phyloP scores from a whole-genome alignment of 148 eudicot species.

The Cornus suecica region DNA sequence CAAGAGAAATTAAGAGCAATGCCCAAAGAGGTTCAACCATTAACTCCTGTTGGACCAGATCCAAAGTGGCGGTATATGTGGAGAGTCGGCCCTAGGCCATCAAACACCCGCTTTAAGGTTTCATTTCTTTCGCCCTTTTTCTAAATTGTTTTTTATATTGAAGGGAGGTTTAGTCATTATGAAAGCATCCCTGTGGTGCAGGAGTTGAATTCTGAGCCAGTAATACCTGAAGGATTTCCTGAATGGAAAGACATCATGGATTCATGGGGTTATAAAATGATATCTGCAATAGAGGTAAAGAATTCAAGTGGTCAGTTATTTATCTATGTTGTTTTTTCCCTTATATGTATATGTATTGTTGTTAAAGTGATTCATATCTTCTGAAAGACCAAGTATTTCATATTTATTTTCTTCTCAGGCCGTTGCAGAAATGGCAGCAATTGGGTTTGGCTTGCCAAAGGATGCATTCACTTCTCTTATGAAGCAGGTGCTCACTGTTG shows the following conservation, averaged over 20 bases:
- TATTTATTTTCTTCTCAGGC: constrained; percentile 36
- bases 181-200: constrained; percentile 14
- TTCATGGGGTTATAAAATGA: constrained; percentile 90
- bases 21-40: constrained; percentile 62
- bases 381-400: neutral
- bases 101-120: constrained; percentile 71
- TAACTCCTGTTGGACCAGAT: constrained; percentile 85
- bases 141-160: too few relatives aligned
- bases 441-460: constrained; percentile 80
- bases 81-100: constrained; percentile 93
- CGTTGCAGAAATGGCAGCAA: constrained; percentile 98
- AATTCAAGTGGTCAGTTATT: constrained; percentile 9
- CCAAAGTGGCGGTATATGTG: constrained; percentile 99
- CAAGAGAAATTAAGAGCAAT: constrained; percentile 59
- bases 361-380: neutral
- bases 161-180: too few relatives aligned
- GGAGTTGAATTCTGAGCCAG: constrained; percentile 77
- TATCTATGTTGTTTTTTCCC: neutral
- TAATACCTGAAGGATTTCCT: constrained; percentile 43
- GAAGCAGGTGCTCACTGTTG: constrained; percentile 54
- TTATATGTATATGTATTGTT: too few relatives aligned
- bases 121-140: neutral
- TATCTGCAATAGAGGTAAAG: constrained; percentile 71
- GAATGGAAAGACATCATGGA: constrained; percentile 98
- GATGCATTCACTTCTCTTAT: constrained; percentile 93